Evolutionary conservation across 176 grass and related monocot genomes (phyloP).

Genomic region (Musa acuminata): DNA sequence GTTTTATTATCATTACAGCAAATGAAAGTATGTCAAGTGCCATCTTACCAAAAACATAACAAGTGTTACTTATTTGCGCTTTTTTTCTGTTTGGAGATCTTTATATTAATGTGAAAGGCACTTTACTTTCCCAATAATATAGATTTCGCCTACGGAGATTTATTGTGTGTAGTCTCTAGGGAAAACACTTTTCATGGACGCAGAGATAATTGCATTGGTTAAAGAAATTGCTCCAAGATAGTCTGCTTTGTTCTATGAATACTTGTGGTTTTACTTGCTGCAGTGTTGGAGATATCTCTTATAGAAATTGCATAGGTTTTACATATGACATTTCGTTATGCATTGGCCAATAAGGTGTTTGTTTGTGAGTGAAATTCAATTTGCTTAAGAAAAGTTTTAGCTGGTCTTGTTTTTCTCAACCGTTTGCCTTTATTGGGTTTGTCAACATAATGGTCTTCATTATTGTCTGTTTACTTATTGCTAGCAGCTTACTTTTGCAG

Average conservation of each 20-base stretch:
- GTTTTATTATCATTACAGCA: constrained; percentile 52
- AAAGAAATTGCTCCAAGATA: too few species aligned
- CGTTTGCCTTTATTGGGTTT: background rate
- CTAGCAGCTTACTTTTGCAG: constrained; percentile 40
- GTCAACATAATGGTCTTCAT: background rate
- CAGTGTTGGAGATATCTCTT: background rate
- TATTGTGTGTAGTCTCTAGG: background rate
- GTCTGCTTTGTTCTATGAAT: too few species aligned
- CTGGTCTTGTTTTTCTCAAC: background rate
- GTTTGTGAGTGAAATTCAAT: background rate
- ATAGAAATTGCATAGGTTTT: background rate
- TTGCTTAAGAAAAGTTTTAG: background rate
- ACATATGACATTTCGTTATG: background rate
- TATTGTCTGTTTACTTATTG: constrained; percentile 21
- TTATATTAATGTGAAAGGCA: background rate
- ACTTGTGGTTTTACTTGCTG: too few species aligned
- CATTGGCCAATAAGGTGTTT: background rate
- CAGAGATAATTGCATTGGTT: background rate
- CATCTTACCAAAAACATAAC: background rate
- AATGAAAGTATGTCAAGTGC: constrained; percentile 43
- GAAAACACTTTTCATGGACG: background rate
- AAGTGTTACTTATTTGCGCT: background rate
- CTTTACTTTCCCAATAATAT: background rate
- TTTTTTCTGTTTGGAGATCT: background rate
- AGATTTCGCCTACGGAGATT: background rate